phyloP scores from a whole-genome alignment of 768 basidiomycete species.

The Phaffia tasmanica region DNA sequence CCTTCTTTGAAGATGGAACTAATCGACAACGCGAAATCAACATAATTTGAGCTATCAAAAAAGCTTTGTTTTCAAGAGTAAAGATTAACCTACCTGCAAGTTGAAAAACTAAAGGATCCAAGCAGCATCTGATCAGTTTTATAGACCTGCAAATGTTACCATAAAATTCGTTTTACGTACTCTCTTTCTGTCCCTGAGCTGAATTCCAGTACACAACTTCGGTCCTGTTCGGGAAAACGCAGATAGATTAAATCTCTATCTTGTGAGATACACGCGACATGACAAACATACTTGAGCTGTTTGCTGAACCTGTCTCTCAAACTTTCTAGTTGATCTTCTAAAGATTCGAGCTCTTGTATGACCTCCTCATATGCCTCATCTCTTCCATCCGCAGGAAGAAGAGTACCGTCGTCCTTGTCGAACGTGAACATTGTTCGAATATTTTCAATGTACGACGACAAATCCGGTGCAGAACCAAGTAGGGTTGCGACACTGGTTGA shows the following conservation, averaged over 20 bases:
- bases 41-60: neutral
- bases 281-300: slow-evolving; percentile 49
- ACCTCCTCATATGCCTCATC: slow-evolving; percentile 75
- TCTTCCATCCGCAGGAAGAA: slow-evolving; percentile 72
- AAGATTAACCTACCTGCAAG: neutral
- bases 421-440: slow-evolving; percentile 59
- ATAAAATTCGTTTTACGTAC: slow-evolving; percentile 33
- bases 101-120: neutral
- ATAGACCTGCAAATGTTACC: no score
- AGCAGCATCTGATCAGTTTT: no score
- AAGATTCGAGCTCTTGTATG: slow-evolving; percentile 53
- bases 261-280: neutral
- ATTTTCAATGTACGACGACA: slow-evolving; percentile 57
- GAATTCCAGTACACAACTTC: slow-evolving; percentile 60
- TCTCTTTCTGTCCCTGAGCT: slow-evolving; percentile 69
- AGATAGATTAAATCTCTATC: neutral
- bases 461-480: slow-evolving; percentile 68
- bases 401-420: slow-evolving; percentile 38
- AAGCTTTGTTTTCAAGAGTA: neutral
- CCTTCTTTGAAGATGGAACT: slow-evolving; percentile 51
- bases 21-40: neutral
- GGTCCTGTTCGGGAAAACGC: slow-evolving; percentile 38
- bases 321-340: slow-evolving; percentile 63
- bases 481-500: slow-evolving; percentile 65
- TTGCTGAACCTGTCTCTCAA: slow-evolving; percentile 57